Base-by-base conservation (phyloP, 2,329 filamentous ascomycete genomes). In the Cadophora sp. region DNA sequence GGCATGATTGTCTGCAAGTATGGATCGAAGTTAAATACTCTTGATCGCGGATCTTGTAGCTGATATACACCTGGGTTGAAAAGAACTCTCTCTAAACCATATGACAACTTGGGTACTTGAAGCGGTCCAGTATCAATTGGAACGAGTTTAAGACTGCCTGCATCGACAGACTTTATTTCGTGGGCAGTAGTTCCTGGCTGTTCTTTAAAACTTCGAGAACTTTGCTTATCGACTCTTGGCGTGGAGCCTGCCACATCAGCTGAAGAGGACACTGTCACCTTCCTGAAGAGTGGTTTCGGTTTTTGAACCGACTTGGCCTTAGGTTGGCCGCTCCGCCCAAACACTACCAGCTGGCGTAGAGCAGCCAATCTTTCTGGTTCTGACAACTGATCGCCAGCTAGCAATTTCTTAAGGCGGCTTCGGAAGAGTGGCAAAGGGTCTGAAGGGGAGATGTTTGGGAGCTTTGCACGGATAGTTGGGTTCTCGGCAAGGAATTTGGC, bases 11-110 rank as follows among this genome's bases (percentile, higher is more conserved):
- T 89, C 68, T 94, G 88, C 22, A 99, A 85, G 75, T 97, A 97
- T 0, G 96, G 96, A 76, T 99, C 95, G 74, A 99, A 99, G 78
- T 99, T 99, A 84, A 89, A 99, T 7, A 98, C 93, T 20, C 89
- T 86, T 47, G 95, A 94, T 66, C 93, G 87, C 27, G 91, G 89
- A 77, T 99, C 96, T 79, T 97, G 94, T 61, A 99, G 85, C 60
- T 93, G 90, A 78, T 97, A 97, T 45, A 97, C 92, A 24, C 96
- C 94, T 1, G 91, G 91, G 75, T 97, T 99, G 84, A 99, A 99
- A 2, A 99, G 82, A n/a, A 96, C 95, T 48, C 77, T 72, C 62
- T 78, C 77, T 36, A 78, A 66, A 11, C 76, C 76, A 65, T 77
- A 77, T 13, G 74, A 73, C 30, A 78, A 62, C 16, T 62, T 66